A percentile compares a stretch with the other conserved stretches of the same genome.
Evolutionary conservation across 2,329 filamentous ascomycete genomes (phyloP).

Genomic region (Fusarium cyanostomum): DNA sequence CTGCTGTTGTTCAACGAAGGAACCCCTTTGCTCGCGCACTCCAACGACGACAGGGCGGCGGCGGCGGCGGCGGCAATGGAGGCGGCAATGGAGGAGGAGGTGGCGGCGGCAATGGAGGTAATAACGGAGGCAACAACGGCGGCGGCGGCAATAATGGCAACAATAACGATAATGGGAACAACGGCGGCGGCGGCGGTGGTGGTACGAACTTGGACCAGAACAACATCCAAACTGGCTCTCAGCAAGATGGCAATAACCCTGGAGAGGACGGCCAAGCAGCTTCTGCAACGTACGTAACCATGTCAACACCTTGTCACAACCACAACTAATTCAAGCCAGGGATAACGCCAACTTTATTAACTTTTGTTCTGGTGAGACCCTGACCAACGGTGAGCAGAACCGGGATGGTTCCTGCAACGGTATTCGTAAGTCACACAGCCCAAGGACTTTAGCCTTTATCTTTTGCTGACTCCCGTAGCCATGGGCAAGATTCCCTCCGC

Average conservation of each 20-base stretch:
- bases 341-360: slow-evolving; percentile 71
- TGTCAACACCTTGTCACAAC: neutral
- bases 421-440: slow-evolving; percentile 59
- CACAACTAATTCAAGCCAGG: slow-evolving; percentile 49
- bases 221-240: slow-evolving; percentile 61
- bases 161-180: slow-evolving; percentile 31
- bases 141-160: slow-evolving; percentile 40
- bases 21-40: slow-evolving; percentile 51
- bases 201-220: slow-evolving; percentile 52
- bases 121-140: slow-evolving; percentile 38
- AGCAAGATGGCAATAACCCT: slow-evolving; percentile 57
- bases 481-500: slow-evolving; percentile 69
- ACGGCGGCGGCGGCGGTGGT: slow-evolving; percentile 38
- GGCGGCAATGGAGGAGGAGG: slow-evolving; percentile 26
- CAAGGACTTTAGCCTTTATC: neutral
- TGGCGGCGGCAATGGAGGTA: slow-evolving; percentile 33
- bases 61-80: slow-evolving; percentile 37
- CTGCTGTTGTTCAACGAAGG: slow-evolving; percentile 53
- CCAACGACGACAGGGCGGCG: slow-evolving; percentile 53
- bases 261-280: slow-evolving; percentile 59
- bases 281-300: slow-evolving; percentile 60
- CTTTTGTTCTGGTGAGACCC: slow-evolving; percentile 63
- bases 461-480: slow-evolving; percentile 47
- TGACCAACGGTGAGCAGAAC: slow-evolving; percentile 70
- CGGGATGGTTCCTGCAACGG: slow-evolving; percentile 70